A percentile compares a stretch with the other conserved stretches of the same genome.
These are phyloP conservation scores for Diaporthe ampelina DNA, from an alignment of 2,329 filamentous ascomycete species.

Conservation along the genomic window DNA sequence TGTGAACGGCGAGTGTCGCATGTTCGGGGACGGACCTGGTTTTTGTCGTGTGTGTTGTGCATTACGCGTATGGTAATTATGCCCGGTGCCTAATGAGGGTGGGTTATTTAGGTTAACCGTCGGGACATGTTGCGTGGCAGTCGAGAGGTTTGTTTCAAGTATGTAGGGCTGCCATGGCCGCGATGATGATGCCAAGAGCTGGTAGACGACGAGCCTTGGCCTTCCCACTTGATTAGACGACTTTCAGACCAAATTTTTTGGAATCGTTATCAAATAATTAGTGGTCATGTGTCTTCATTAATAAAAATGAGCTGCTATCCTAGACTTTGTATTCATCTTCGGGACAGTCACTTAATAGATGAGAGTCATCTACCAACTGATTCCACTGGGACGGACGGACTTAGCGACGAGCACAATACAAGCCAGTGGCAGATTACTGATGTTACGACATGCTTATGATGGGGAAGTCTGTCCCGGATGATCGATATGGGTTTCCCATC, in stretches of 20 bases:
- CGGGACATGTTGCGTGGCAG: background rate
- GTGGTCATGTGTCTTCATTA: background rate
- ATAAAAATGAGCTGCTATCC: background rate
- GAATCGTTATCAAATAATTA: background rate
- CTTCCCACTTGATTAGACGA: background rate
- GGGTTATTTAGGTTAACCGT: background rate
- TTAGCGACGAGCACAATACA: background rate
- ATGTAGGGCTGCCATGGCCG: conserved; percentile 12
- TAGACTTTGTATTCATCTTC: background rate
- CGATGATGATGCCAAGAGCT: background rate
- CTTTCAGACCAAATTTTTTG: no score
- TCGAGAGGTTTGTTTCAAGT: conserved; percentile 6
- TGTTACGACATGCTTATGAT: background rate
- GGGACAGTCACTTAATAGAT: background rate
- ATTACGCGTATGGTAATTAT: background rate
- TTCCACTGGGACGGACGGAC: no score
- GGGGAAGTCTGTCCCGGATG: no score
- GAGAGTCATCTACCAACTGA: background rate
- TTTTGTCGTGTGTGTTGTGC: background rate
- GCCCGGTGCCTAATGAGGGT: background rate
- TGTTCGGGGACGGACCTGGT: background rate
- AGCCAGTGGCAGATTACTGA: background rate
- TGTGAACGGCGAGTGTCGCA: background rate
- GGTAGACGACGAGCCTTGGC: background rate
- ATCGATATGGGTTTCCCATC: fast-evolving